Base-by-base conservation (phyloP, 257 asterid species). In the Primulina tabacum region DNA sequence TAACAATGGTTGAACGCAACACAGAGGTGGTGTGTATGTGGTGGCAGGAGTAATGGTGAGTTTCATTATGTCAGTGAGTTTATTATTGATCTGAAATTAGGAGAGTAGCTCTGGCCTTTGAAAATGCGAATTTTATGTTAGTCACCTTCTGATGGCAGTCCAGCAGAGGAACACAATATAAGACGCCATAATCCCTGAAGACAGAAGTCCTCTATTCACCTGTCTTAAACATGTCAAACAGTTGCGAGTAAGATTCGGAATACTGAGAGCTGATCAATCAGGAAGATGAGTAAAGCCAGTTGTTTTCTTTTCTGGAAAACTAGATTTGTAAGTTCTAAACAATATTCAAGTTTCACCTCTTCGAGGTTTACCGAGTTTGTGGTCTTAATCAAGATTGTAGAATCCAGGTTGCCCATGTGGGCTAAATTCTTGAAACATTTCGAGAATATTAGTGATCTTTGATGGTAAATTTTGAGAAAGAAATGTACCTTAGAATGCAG, bases 171-270 rank as follows among this genome's bases (percentile, higher is more conserved):
- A 92, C 26, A 84, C 96, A 50, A 92, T 76, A 79, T 92, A 92
- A 61, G 95, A 87, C n/a, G 98, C 96, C 98, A 90, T 90, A 55
- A 92, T 90, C 79, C 98, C 98, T 4, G 96, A 90, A 71, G 97
- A 90, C 73, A 90, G 80, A 69, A 90, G 84, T 50, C 97, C 98
- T 69, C 96, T 76, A 73, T 92, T 90, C 79, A 92, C 97, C 97
- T 92, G 95, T 82, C 77, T 71, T 80, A 61, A 75, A 26, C 78
- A 78, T 29, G 59, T n/a, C 32, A 72, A 76, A 67, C 35, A 68
- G 63, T 47, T 38, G 33, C 18, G 24, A 37, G 65, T 69, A 69
- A 53, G 74, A 69, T 64, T 2, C 20, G 71, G 7, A 34, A 24
- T 68, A 61, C 40, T 16, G 12, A 47, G 55, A 47, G 18, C 47